These are phyloP conservation scores for Vigna mungo DNA, from an alignment of 306 rosid genomes.

Conservation along the genomic window DNA sequence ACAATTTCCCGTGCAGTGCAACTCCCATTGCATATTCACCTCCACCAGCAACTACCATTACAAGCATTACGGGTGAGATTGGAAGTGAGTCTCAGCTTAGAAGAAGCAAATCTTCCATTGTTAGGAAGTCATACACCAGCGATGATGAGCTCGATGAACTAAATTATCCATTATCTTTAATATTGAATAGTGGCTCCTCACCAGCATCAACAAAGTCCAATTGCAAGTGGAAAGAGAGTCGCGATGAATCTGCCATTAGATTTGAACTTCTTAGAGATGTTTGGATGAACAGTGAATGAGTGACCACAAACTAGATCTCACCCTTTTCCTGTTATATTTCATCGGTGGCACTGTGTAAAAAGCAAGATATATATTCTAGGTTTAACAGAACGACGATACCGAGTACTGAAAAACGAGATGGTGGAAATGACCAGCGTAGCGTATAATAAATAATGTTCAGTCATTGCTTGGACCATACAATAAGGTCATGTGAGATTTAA, in stretches of 20 bases:
- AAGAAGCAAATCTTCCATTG: constrained; percentile 82
- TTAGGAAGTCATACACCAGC: constrained; percentile 86
- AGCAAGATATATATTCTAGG: background rate
- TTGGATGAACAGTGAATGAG: constrained; percentile 80
- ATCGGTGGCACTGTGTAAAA: constrained; percentile 31
- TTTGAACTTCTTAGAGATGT: constrained; percentile 86
- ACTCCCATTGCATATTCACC: constrained; percentile 69
- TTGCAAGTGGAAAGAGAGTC: constrained; percentile 54
- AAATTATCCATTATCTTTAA: constrained; percentile 75
- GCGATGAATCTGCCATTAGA: constrained; percentile 62
- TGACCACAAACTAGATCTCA: background rate
- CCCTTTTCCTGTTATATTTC: constrained; percentile 3
- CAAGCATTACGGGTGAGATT: constrained; percentile 59
- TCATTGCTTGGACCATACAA: background rate
- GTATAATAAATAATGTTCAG: constrained; percentile 42
- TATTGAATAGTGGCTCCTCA: constrained; percentile 51
- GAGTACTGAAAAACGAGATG: background rate
- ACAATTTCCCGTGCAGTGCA: constrained; percentile 76
- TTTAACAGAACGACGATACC: constrained; percentile 33
- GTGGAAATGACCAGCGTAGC: constrained; percentile 36
- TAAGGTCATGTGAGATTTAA: background rate
- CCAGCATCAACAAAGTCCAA: constrained; percentile 52
- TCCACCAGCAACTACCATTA: constrained; percentile 65
- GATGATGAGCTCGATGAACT: constrained; percentile 96
- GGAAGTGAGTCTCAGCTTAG: constrained; percentile 69